These are phyloP conservation scores for Trifolium subterraneum DNA, from an alignment of 306 rosid genomes.

Conservation along the genomic window DNA sequence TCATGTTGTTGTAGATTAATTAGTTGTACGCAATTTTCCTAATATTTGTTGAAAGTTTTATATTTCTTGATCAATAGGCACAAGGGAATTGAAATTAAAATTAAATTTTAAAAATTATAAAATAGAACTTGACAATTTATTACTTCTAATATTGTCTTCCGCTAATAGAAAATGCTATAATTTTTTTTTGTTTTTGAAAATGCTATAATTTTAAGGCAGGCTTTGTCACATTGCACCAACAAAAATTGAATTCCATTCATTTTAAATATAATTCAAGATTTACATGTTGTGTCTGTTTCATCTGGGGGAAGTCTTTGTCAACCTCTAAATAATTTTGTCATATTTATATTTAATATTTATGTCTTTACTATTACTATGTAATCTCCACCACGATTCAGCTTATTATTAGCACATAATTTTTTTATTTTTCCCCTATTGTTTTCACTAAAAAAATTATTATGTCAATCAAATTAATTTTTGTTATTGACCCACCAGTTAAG, in stretches of 20 bases:
- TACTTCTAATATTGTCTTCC: neutral
- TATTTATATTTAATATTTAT: neutral
- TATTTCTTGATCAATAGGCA: neutral
- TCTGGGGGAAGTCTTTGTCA: slow-evolving; percentile 4
- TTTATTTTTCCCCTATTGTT: neutral
- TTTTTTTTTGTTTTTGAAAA: no score
- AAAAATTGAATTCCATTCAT: neutral
- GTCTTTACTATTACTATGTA: slow-evolving; percentile 35
- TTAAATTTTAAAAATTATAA: neutral
- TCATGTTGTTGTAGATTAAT: neutral
- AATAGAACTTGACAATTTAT: neutral
- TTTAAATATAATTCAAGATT: neutral
- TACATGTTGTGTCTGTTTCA: slow-evolving; percentile 7
- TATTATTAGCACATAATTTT: no score
- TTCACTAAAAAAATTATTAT: neutral
- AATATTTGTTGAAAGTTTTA: neutral
- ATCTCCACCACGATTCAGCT: slow-evolving; percentile 42
- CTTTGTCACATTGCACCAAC: neutral
- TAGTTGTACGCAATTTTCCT: neutral
- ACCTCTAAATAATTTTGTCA: slow-evolving; percentile 7
- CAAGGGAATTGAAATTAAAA: neutral
- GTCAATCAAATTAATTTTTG: no score
- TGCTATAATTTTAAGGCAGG: neutral
- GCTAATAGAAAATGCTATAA: neutral
- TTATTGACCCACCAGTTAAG: no score